Conservation (phyloP, 257 asterid genomes). For the Jacaranda mimosifolia region DNA sequence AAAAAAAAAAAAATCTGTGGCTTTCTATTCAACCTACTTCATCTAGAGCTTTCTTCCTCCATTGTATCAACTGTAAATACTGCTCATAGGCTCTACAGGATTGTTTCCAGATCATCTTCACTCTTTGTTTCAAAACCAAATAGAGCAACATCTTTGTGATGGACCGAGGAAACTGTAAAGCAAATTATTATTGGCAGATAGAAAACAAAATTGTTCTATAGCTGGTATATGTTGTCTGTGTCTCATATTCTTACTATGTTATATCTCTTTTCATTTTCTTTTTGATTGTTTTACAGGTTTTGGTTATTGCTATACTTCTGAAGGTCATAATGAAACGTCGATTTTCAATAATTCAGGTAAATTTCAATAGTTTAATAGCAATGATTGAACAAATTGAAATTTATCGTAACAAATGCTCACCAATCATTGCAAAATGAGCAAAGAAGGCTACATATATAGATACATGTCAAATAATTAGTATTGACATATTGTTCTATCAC, state of each 20-base stretch:
- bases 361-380: constrained; percentile 30
- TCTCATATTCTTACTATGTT: constrained; percentile 4
- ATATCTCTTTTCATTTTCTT: background rate
- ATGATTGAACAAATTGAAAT: constrained; percentile 1
- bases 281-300: constrained; percentile 63
- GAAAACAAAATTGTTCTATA: constrained; percentile 20
- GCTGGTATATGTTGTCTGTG: background rate
- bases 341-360: constrained; percentile 93
- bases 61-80: background rate
- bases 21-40: constrained; percentile 12
- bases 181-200: constrained; percentile 22
- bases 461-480: constrained; percentile 27
- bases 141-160: constrained; percentile 14
- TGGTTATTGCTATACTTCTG: constrained; percentile 92
- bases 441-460: constrained; percentile 32
- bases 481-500: constrained; percentile 33
- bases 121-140: background rate
- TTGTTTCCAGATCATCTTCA: background rate
- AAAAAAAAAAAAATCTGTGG: background rate
- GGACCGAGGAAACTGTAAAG: constrained; percentile 26
- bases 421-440: constrained; percentile 19
- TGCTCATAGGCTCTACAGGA: background rate
- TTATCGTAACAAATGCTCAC: background rate
- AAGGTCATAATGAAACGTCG: constrained; percentile 88
- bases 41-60: background rate